Evolutionary conservation across 306 rosid genomes (phyloP).

Genomic region (Erythrophleum fordii): DNA sequence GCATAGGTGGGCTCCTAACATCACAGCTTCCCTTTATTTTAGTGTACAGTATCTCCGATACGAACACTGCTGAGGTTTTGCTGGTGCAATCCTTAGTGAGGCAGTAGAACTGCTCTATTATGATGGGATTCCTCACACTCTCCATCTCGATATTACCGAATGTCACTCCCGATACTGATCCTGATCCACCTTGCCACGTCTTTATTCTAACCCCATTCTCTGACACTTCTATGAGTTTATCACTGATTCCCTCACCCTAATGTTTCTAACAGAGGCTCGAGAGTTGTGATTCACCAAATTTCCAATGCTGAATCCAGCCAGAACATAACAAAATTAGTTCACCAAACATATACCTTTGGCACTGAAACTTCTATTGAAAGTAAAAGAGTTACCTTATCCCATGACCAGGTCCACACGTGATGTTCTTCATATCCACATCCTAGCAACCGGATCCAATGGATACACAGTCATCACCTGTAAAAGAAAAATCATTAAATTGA

Average conservation of each 20-base stretch:
- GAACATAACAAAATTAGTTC: not conserved
- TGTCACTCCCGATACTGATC: conserved; percentile 65
- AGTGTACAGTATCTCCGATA: conserved; percentile 63
- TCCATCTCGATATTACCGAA: conserved; percentile 83
- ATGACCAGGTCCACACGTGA: conserved; percentile 91
- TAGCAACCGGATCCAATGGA: conserved; percentile 86
- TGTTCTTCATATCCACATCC: conserved; percentile 71
- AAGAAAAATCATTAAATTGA: not conserved
- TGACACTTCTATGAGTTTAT: conserved; percentile 64
- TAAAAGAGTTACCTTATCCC: conserved; percentile 71
- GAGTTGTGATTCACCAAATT: conserved; percentile 86
- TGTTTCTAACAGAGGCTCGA: conserved; percentile 74
- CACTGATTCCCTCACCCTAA: conserved; percentile 73
- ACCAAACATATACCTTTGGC: not conserved
- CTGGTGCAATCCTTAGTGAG: conserved; percentile 62
- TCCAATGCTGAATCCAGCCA: conserved; percentile 60
- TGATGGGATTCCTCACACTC: conserved; percentile 72
- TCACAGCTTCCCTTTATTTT: conserved; percentile 84
- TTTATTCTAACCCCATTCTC: conserved; percentile 85
- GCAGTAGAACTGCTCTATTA: conserved; percentile 84
- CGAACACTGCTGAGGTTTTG: conserved; percentile 72
- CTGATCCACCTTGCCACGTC: conserved; percentile 97
- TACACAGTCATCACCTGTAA: conserved; percentile 83
- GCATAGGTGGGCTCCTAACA: conserved; percentile 76
- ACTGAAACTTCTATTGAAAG: not conserved